Evolutionary conservation across 2,329 filamentous ascomycete species (phyloP), one percentile per base, ranked within the genome.

Genomic region (Scytalidium sp.): DNA sequence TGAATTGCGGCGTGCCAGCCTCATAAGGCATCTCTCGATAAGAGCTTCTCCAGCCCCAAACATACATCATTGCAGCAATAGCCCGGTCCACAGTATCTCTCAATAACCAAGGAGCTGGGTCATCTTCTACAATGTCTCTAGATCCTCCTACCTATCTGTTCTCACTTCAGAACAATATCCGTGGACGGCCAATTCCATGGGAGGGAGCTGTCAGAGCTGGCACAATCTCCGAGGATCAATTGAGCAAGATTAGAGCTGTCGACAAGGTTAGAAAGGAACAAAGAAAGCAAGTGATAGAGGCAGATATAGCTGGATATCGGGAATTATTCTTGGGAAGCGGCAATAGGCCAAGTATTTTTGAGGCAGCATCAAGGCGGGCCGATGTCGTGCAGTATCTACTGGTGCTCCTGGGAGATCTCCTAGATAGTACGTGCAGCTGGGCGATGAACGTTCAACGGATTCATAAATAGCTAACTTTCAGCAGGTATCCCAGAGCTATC

Each of bases 311-410:
- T 60, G 89, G 86, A 58, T 99, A 96, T 72, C 82, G 85, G 52
- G 75, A 80, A 56, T 76, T 99, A 56, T 86, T 99, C 60, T 79
- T 94, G 21, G 93, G 94, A 45, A 81, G 80, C 53, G 78, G 82
- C 60, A 91, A 87, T 70, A 75, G 75, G 62, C 70, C 77, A 50
- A 81, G 81, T 62, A 88, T 97, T 53, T 78, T 97, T 59, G 89
- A 97, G 73, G 85, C 85, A 53, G 90, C 92, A 41, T 83, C 85
- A 60, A 92, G 91, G 76, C 85, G 92, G 61, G 81, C 85, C 65
- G 92, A 97, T 73, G 90, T 99, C 60, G 81, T 97, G 56, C 93
- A 97, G 73, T 97, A 97, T 70, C 88, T 97, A 66, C 78, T 99
- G 52, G 93, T 97, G 43, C 75, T 99, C 64, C 80, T 94, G 53